Base-by-base conservation (phyloP, 352 stramenopile species). In the Phytophthora pistaciae region DNA sequence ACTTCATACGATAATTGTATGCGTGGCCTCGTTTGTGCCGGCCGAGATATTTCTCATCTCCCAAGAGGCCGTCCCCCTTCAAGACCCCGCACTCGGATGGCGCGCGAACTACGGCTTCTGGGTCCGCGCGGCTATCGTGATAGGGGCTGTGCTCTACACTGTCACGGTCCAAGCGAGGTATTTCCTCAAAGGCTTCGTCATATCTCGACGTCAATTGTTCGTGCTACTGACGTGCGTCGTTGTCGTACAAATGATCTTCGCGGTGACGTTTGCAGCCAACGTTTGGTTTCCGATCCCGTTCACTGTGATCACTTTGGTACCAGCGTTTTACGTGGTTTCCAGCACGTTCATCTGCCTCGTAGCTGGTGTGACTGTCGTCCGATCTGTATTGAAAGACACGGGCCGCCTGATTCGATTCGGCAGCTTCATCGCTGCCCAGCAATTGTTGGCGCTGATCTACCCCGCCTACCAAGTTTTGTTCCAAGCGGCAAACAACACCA, bases 231-330 rank as follows among this genome's bases (percentile, higher is more conserved):
- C 40, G 11, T 60, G 36, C 25, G 55, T 60, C 5, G n/a, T 55
- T 8, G 13, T 38, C 23, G 33, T 66, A 2, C 56, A 70, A 20
- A 70, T 66, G 64, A 48, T 48, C 20, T 6, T 72, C 0, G 54
- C 60, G 13, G 20, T 75, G 6, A 36, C 14, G 16, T 56, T 79
- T 54, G 60, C 72, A 1, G 67, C 54, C 0, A 70, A 64, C n/a
- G 49, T 66, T 11, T 59, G 63, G 10, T 79, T 79, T 14, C 72
- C 63, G 3, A 64, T 79, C 5, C 68, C 72, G 20, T 79, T 79
- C 42, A 46, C 60, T 13, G 54, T 79, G 11, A 61, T 79, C 18
- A 72, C 69, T 1, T 14, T 68, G 59, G 54, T 57, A 3, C 58
- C 64, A 33, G 23, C 54, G 0, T 73, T 77, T 36, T 69, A 73